phyloP scores from a whole-genome alignment of 75 land plant genomes.

The Cryptomeria japonica region DNA sequence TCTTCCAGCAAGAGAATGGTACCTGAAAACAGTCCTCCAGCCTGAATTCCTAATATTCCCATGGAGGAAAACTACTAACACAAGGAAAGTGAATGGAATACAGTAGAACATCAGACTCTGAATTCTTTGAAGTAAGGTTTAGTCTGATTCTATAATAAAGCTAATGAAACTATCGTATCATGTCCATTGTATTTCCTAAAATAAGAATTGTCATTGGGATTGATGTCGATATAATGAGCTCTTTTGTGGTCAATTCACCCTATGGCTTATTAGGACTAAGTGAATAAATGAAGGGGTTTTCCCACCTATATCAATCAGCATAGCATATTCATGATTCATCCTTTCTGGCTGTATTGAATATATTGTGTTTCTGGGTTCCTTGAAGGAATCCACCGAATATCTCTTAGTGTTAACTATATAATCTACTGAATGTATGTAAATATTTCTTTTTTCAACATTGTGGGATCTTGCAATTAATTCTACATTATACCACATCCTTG shows the following conservation, averaged over 20 bases:
- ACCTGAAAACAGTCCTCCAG: background rate
- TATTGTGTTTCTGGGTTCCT: background rate
- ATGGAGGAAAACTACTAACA: background rate
- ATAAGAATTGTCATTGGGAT: background rate
- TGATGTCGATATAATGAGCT: background rate
- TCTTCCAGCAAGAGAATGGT: background rate
- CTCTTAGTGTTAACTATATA: background rate
- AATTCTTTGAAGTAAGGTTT: background rate
- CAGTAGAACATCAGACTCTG: background rate
- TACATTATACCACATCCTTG: background rate
- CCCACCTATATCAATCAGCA: background rate
- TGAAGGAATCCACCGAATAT: background rate
- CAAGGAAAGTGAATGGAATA: background rate
- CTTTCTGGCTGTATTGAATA: background rate
- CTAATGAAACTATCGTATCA: background rate
- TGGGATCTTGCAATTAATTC: background rate
- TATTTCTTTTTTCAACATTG: too few relatives aligned
- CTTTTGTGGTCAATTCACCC: background rate
- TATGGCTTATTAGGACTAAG: background rate
- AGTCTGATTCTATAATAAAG: too few relatives aligned
- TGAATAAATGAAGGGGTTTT: background rate
- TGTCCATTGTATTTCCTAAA: background rate
- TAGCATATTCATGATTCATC: background rate
- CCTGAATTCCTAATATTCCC: background rate
- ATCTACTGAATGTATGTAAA: background rate